Evolutionary conservation across 768 basidiomycete species (phyloP).

Genomic region (Fomitopsis serialis): DNA sequence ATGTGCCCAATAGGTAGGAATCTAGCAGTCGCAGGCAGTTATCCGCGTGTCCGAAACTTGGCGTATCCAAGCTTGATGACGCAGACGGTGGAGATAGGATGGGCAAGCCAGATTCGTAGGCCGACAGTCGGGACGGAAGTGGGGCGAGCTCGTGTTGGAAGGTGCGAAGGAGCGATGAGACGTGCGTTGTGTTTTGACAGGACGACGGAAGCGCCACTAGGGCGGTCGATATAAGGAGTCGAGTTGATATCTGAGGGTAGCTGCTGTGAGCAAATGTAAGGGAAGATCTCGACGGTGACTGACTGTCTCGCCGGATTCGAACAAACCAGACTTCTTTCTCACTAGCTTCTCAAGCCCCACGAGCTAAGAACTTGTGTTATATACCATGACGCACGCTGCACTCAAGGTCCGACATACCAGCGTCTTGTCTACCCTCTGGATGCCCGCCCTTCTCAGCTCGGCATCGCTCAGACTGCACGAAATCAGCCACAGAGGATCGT

Average conservation of each 20-base stretch:
- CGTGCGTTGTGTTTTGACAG: constrained; percentile 27
- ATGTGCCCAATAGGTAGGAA: constrained; percentile 54
- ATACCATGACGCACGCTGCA: neutral
- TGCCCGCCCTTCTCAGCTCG: constrained; percentile 45
- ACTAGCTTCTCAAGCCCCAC: constrained; percentile 29
- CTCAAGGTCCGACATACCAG: constrained; percentile 35
- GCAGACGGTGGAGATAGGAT: constrained; percentile 26
- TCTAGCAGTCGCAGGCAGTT: constrained; percentile 59
- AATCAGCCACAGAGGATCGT: constrained; percentile 48
- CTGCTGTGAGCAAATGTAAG: neutral
- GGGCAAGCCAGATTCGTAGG: constrained; percentile 36
- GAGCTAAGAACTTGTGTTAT: constrained; percentile 24
- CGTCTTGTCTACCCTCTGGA: constrained; percentile 52
- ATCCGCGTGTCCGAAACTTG: constrained; percentile 42
- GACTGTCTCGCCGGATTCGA: constrained; percentile 27
- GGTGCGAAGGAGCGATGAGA: constrained; percentile 26
- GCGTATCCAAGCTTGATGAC: constrained; percentile 17
- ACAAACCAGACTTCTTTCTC: constrained; percentile 27
- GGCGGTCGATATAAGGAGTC: constrained; percentile 47
- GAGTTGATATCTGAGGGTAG: constrained; percentile 43
- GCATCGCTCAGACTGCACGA: constrained; percentile 29
- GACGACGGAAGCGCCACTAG: constrained; percentile 46
- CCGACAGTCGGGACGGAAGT: constrained; percentile 32
- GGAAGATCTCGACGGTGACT: constrained; percentile 13
- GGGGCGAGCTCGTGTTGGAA: constrained; percentile 34